phyloP scores from a whole-genome alignment of 2,329 filamentous ascomycete genomes.

The Stachybotrys chlorohalonatus region DNA sequence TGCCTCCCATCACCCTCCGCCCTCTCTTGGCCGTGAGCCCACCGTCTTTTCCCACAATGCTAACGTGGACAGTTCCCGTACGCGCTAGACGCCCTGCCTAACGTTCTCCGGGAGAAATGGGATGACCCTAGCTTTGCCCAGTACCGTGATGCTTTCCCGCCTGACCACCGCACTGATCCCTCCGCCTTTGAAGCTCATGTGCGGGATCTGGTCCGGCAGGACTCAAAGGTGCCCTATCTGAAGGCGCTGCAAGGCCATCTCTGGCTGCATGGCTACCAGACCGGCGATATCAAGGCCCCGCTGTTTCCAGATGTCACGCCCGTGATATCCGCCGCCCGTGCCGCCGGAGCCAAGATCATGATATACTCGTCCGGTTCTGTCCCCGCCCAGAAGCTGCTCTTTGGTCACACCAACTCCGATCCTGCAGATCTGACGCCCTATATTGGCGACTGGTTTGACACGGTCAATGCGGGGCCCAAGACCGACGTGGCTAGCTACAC shows the following conservation, averaged over 20 bases:
- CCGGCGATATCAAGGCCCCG: conserved; percentile 60
- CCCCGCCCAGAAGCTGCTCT: conserved; percentile 71
- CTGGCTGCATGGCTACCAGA: conserved; percentile 66
- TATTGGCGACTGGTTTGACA: conserved; percentile 67
- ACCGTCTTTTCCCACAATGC: conserved; percentile 9
- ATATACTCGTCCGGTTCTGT: conserved; percentile 81
- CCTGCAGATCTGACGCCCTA: conserved; percentile 49
- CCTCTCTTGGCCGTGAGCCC: conserved; percentile 3
- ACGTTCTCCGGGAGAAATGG: conserved; percentile 59
- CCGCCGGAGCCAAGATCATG: conserved; percentile 47
- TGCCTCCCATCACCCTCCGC: conserved; percentile 3
- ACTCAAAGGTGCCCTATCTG: conserved; percentile 68
- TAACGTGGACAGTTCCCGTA: conserved; percentile 59
- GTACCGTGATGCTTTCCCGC: conserved; percentile 65
- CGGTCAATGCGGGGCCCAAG: conserved; percentile 71
- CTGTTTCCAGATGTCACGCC: conserved; percentile 68
- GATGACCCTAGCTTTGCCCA: conserved; percentile 51
- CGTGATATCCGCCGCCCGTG: conserved; percentile 50
- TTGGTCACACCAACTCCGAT: conserved; percentile 53
- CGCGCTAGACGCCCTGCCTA: conserved; percentile 57
- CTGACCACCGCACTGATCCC: conserved; percentile 49
- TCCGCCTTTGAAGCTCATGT: conserved; percentile 57
- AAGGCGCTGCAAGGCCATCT: conserved; percentile 75
- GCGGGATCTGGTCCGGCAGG: conserved; percentile 58
- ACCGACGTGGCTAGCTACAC: conserved; percentile 57